Evolutionary conservation across 495 filamentous ascomycete species (phyloP), one percentile per base, ranked within the genome.

Genomic region (Aspergillus ellipticus): DNA sequence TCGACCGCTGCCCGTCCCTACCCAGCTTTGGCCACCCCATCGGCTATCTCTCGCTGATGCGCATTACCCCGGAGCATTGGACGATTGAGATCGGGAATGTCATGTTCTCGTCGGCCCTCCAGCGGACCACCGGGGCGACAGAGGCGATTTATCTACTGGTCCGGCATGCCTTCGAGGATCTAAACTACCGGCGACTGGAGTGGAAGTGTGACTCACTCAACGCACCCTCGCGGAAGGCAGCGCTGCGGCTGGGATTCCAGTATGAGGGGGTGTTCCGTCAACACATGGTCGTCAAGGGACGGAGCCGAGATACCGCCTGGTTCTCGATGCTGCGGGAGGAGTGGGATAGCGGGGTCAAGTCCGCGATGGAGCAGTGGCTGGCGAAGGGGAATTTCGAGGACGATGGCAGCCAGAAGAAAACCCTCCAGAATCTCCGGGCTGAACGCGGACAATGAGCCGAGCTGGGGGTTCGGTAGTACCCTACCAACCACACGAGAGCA

Each of bases 151-250:
- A 78, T 54, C 63, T 85, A 1, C 64, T 82, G 42, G 62, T 71
- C 3, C 64, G 66, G 17, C 63, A 78, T 29, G 66, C 68, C 0
- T 79, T 85, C 54, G 73, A 79, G 17, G 70, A 74, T 7, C 59
- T 84, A n/a, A 74, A 75, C 0, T 84, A 78, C 55, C 60, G 74
- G 28, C 72, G 83, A 17, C 72, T 81, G 19, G 82, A 84, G 63
- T 86, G 83, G 82, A 85, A 84, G 57, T 80, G 77, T 56, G 68
- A 84, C 61, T 39, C 66, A 24, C 64, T 78, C 5, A 85, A 86
- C 61, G 72, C 61, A 29, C 59, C 72, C 0, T 80, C 76, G 17
- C 66, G 61, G 29, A 71, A 66, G 5, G 80, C 82, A 3, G 83
- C 83, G 7, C 11, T 59, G 51, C 73, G 83, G 11, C 66, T 81